These are phyloP conservation scores for Trichoderma orchidacearum DNA, from an alignment of 495 filamentous ascomycete species.

Conservation along the genomic window DNA sequence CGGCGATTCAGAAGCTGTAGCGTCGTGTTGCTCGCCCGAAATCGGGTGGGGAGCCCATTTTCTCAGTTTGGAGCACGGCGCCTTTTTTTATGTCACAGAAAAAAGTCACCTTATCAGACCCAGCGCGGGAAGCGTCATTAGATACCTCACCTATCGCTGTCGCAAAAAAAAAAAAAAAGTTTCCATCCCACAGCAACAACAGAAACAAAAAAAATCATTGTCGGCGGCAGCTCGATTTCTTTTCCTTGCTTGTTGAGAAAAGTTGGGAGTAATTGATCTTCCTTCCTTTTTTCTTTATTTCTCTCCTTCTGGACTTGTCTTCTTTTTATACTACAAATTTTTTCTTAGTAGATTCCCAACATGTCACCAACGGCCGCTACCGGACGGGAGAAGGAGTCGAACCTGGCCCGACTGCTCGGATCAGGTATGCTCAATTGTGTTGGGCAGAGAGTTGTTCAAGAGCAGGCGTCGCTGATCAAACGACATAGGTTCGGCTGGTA, in stretches of 20 bases:
- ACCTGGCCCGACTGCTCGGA: conserved; percentile 72
- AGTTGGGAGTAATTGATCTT: too few species aligned
- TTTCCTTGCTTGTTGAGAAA: background rate
- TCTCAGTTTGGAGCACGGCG: too few species aligned
- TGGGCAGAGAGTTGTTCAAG: too few species aligned
- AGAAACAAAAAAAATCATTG: too few species aligned
- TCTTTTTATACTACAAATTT: background rate
- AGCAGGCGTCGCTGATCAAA: conserved; percentile 3
- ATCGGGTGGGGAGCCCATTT: too few species aligned
- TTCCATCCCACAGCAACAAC: background rate
- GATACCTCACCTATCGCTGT: background rate
- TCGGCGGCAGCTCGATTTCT: too few species aligned
- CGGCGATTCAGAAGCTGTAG: too few species aligned
- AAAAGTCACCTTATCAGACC: background rate
- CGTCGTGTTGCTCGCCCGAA: too few species aligned
- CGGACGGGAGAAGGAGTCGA: conserved; percentile 76
- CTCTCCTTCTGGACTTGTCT: background rate
- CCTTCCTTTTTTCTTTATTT: background rate
- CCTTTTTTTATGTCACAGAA: too few species aligned
- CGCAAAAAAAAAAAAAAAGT: background rate
- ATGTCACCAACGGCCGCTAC: conserved; percentile 36
- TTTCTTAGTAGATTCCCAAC: conserved; percentile 5
- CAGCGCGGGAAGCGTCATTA: background rate
- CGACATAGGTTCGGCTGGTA: conserved; percentile 70
- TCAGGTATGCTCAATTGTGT: conserved; percentile 84